Conservation (phyloP, 139 green algal species). For the Micromonas pusilla region DNA sequence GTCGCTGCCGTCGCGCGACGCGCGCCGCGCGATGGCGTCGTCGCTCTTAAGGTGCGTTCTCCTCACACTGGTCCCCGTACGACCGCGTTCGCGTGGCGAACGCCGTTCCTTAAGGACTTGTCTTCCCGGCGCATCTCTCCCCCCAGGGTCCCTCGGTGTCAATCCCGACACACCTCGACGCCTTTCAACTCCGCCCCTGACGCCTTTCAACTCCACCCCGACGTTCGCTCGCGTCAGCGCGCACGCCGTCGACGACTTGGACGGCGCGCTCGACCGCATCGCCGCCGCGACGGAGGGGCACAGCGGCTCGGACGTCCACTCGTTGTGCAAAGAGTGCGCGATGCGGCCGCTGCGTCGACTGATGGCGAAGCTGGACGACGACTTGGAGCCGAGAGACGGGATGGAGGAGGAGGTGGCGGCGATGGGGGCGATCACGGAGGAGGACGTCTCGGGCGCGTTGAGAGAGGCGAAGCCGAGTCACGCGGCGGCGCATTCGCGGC, state of each 20-base stretch:
- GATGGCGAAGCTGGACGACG: conserved; percentile 23
- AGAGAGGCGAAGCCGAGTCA: background rate
- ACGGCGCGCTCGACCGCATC: conserved; percentile 26
- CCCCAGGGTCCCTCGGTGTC: no score
- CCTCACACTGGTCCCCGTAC: no score
- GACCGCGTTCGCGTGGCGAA: no score
- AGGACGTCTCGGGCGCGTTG: background rate
- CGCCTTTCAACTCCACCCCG: no score
- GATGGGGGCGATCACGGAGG: background rate
- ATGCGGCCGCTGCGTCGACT: conserved; percentile 40
- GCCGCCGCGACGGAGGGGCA: conserved; percentile 39
- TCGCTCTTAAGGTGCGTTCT: background rate
- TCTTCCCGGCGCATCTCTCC: no score
- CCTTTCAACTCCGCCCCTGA: no score
- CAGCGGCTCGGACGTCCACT: conserved; percentile 38
- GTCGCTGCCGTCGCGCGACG: conserved; percentile 16
- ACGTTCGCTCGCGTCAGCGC: no score
- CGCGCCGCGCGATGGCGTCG: background rate
- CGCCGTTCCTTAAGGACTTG: no score
- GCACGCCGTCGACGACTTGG: background rate
- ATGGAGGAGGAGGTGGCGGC: background rate
- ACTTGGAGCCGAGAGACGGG: background rate
- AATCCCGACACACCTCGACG: no score
- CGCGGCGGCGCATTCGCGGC: background rate
- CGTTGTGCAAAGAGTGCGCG: conserved; percentile 46